Conservation (phyloP, 148 eudicot species). For the Oxyria digyna region DNA sequence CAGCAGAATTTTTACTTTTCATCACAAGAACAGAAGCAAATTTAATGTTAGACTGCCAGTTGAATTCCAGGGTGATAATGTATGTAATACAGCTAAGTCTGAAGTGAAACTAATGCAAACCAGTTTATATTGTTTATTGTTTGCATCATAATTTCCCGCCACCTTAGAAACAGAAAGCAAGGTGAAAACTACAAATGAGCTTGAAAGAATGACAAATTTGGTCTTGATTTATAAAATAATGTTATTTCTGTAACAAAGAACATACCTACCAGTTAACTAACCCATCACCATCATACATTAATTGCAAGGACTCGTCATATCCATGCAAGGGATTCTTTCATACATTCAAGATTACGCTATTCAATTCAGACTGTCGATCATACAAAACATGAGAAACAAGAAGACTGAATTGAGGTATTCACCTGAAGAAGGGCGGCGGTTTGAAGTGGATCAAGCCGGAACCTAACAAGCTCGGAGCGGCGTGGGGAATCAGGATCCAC, state of each 20-base stretch:
- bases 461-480: slow-evolving; percentile 33
- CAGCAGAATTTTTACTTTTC: neutral
- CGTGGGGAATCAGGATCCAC: slow-evolving; percentile 25
- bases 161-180: neutral
- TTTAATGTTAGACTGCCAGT: no score
- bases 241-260: neutral
- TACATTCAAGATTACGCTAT: neutral
- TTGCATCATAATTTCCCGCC: no score
- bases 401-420: slow-evolving; percentile 1
- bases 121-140: no score
- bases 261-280: neutral
- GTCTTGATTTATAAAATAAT: neutral
- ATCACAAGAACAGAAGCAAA: neutral
- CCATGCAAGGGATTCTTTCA: neutral
- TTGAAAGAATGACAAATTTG: neutral
- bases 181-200: neutral
- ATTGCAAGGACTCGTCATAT: no score
- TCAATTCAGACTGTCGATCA: neutral
- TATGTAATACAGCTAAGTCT: neutral
- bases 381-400: neutral
- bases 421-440: slow-evolving; percentile 47
- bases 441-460: slow-evolving; percentile 25
- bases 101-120: neutral
- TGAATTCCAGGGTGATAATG: neutral
- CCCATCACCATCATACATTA: neutral